Base-by-base conservation (phyloP, 1,139 yeast species). In the Yamadazyma dendronema region DNA sequence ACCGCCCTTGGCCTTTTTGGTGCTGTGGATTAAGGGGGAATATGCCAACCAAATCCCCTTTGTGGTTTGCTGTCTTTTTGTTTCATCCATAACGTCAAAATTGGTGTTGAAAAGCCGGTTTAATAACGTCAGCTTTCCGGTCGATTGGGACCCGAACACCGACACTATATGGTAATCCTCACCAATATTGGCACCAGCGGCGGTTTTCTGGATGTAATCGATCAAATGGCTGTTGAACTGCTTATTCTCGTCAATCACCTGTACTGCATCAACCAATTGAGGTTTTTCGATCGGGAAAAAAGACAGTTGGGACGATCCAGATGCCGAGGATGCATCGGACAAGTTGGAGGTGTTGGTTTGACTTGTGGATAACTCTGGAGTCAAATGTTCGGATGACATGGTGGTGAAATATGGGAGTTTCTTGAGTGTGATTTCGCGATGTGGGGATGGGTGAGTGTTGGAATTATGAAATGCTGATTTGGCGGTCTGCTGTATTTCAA, bases 121-220 rank as follows among this genome's bases (percentile, higher is more conserved):
- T 54, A 92, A 72, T 43, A 92, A 71, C 0, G 98, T 92, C 2
- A 96, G 87, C 60, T 92, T 92, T 39, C 98, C 98, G 3, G 97
- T 90, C 3, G 95, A 85, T 58, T 92, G 98, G 1, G 96, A 87
- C 8, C 98, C 98, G 68, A 92, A 92, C 34, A 92, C 98, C 0
- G 97, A 84, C 3, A 92, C 87, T 17, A 92, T 81, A 59, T 92
- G 96, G 65, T 90, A 90, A 51, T 83, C 73, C 43, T 85, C 66
- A 0, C 92, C 95, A 17, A 74, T 72, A 8, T 54, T 47, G 3
- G 38, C 17, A 8, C 56, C 46, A 4, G 52, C 62, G 12, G 55
- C 54, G 33, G 65, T 61, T 47, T 60, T 66, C 68, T 42, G 56
- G 49, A 71, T 61, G 44, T 71, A 71, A 5, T 56, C 58, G 44